Conservation (phyloP, 306 rosid genomes). For the Quercus rubra region DNA sequence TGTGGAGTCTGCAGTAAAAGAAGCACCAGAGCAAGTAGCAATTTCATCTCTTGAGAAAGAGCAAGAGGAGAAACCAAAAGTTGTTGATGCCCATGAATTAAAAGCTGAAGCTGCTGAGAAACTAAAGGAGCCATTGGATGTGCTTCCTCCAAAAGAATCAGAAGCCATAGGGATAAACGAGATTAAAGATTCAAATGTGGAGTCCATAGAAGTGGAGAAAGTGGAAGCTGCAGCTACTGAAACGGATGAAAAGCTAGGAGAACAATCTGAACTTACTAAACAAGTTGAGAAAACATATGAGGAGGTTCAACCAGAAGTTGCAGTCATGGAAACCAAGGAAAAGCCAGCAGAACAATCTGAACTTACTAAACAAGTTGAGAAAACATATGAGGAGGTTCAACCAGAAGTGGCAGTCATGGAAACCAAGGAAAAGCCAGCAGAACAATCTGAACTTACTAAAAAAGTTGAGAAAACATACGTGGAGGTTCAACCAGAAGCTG, state of each 20-base stretch:
- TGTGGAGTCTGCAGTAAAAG: conserved; percentile 3
- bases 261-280: conserved; percentile 13
- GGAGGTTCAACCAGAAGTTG: conserved; percentile 10
- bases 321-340: conserved; percentile 26
- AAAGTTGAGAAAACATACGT: conserved; percentile 13
- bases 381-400: conserved; percentile 15
- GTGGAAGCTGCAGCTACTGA: conserved; percentile 24
- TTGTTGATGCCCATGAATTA: conserved; percentile 23
- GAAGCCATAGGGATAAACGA: conserved; percentile 15
- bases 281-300: conserved; percentile 29
- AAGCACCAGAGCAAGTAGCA: conserved; percentile 15
- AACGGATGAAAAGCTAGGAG: conserved; percentile 34
- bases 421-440: conserved; percentile 25
- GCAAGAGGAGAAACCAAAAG: conserved; percentile 32
- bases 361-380: conserved; percentile 3
- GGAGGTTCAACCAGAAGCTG: conserved; percentile 19
- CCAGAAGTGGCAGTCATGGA: conserved; percentile 17
- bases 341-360: conserved; percentile 20
- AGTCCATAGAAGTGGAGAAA: conserved; percentile 12
- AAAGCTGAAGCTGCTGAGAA: conserved; percentile 25
- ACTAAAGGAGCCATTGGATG: neutral
- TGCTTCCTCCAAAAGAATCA: conserved; percentile 19
- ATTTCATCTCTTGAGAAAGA: conserved; percentile 14
- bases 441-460: conserved; percentile 9
- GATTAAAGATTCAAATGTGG: conserved; percentile 12